Conservation (phyloP, 208 protist species). For the Crithidia thermophila region DNA sequence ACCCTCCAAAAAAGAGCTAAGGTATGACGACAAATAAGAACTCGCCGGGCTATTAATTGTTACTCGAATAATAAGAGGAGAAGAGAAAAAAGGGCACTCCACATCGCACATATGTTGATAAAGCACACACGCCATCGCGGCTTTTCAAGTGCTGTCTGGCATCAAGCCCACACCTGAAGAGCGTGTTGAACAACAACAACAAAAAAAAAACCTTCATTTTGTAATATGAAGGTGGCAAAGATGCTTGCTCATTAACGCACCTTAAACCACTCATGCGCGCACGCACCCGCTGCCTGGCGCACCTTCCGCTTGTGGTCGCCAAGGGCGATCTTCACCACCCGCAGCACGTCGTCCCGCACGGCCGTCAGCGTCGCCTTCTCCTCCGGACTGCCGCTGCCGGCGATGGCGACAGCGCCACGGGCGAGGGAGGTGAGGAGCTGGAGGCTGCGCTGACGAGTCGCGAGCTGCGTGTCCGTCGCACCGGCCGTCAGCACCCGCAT, state of each 20-base stretch:
- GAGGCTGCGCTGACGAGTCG: slow-evolving; percentile 30
- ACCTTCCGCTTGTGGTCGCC: slow-evolving; percentile 66
- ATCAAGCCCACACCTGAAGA: too few species aligned
- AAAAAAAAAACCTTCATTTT: slow-evolving; percentile 6
- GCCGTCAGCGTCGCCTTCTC: slow-evolving; percentile 11
- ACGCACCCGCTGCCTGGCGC: slow-evolving; percentile 57
- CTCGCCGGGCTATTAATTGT: too few species aligned
- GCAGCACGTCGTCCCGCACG: slow-evolving; percentile 43
- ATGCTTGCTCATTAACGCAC: slow-evolving; percentile 25
- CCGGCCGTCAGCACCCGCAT: slow-evolving; percentile 27
- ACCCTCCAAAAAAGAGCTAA: too few species aligned
- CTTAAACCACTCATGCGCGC: slow-evolving; percentile 67
- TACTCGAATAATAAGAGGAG: too few species aligned
- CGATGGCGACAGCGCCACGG: background rate
- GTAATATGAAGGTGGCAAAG: background rate
- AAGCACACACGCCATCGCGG: too few species aligned
- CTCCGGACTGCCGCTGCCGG: background rate
- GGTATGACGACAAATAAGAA: too few species aligned
- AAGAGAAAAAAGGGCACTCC: too few species aligned
- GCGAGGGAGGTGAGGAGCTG: slow-evolving; percentile 30
- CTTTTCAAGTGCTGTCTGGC: too few species aligned
- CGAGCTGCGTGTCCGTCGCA: background rate
- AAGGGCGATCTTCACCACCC: slow-evolving; percentile 34
- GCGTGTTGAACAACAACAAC: background rate
- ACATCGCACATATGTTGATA: too few species aligned